Conservation (phyloP, 1,284 basidiomycete genomes). For the Laetiporus sulphureus region DNA sequence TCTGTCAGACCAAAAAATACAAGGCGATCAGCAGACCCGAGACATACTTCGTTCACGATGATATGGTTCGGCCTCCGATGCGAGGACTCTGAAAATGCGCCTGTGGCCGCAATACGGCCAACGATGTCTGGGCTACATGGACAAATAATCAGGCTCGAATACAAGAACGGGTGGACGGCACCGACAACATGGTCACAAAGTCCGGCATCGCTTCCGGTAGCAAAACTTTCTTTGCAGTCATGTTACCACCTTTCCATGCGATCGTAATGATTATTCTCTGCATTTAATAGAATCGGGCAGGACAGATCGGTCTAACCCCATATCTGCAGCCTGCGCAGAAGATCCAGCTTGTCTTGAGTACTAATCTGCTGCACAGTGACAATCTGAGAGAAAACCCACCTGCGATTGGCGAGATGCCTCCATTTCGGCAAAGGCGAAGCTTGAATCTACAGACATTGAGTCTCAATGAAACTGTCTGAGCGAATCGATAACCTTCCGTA, state of each 20-base stretch:
- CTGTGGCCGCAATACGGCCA: conserved; percentile 54
- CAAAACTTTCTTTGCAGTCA: conserved; percentile 54
- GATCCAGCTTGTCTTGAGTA: too few relatives aligned
- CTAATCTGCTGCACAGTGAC: too few relatives aligned
- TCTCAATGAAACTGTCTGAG: too few relatives aligned
- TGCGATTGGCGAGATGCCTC: conserved; percentile 76
- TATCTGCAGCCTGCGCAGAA: conserved; percentile 53
- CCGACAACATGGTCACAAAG: conserved; percentile 56
- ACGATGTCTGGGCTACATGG: conserved; percentile 68
- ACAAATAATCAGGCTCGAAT: too few relatives aligned
- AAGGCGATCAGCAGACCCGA: not conserved
- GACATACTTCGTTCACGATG: conserved; percentile 71
- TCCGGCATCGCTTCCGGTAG: conserved; percentile 58
- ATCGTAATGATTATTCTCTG: not conserved
- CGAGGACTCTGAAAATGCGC: conserved; percentile 53
- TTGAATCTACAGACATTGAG: conserved; percentile 67
- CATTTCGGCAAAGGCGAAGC: conserved; percentile 79
- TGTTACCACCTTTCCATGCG: conserved; percentile 59
- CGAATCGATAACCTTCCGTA: conserved; percentile 70
- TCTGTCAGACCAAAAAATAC: not conserved
- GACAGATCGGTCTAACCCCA: conserved; percentile 49
- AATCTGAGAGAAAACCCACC: conserved; percentile 43
- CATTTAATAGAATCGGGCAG: not conserved
- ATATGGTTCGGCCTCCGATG: conserved; percentile 79
- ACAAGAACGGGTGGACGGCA: too few relatives aligned